Base-by-base conservation (phyloP, 2,329 filamentous ascomycete species). In the Pseudovirgaria hyperparasitica region DNA sequence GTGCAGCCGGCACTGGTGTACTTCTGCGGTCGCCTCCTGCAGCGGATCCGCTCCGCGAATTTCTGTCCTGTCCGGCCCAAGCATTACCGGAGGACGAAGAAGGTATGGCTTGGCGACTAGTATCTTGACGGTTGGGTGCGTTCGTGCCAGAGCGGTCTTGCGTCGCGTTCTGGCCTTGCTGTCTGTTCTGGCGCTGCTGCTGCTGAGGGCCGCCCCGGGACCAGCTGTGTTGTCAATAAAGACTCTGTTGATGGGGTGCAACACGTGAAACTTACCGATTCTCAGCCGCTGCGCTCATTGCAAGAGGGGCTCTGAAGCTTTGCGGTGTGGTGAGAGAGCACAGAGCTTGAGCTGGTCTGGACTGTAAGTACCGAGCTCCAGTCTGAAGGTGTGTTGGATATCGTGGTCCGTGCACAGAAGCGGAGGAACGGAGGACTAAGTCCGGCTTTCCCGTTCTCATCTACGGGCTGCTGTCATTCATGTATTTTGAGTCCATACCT, bases 211-310 rank as follows among this genome's bases (percentile, higher is more conserved):
- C 18, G 32, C 31, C 32, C 38, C 47, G 45, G 35, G 46, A 45
- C 50, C 49, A 54, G 43, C 48, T 52, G 33, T 27, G 35, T 27
- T 11, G 9, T 11, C 24, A 25, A 24, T 13, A 32, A 45, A 32
- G 50, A 41, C 27, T 28, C 9, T 18, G 13, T 28, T 16, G 16
- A 14, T 16, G 13, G n/a, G 9, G 17, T 8, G 13, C 10, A 12
- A 12, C 6, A 23, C 16, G 13, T 16, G 13, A 17, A 6, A 20
- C 34, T 32, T 46, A 53, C 50, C 49, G 46, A 30, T 51, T 54
- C 38, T 52, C 50, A 28, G 43, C 48, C 40, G 43, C 45, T 41
- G 47, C 50, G 40, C 50, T 54, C 50, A 54, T 54, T 10, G 15
- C n/a, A n/a, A n/a, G n/a, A n/a, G n/a, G n/a, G n/a, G n/a, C n/a